phyloP scores from a whole-genome alignment of 257 asterid genomes.

The Coffea eugenioides region DNA sequence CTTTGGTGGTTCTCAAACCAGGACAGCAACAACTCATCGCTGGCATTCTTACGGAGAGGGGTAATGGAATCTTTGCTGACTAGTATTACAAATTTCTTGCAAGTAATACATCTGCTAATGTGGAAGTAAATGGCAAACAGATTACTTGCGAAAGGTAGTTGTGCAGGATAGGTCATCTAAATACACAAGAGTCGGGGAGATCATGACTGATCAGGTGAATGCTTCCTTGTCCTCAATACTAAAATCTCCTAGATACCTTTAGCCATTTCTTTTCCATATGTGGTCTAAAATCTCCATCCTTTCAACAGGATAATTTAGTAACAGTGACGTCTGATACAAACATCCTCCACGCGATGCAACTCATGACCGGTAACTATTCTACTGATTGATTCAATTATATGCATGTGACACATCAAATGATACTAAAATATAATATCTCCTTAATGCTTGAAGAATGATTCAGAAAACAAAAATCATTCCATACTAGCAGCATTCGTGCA shows the following conservation, averaged over 20 bases:
- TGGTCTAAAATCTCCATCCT: conserved; percentile 2
- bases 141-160: conserved; percentile 62
- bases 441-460: too few relatives aligned
- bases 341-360: conserved; percentile 76
- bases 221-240: neutral
- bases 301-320: conserved; percentile 50
- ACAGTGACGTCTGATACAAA: conserved; percentile 70
- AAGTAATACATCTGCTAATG: neutral
- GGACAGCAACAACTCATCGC: conserved; percentile 63
- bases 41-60: conserved; percentile 80
- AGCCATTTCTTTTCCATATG: neutral
- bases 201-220: conserved; percentile 72
- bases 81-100: too few relatives aligned
- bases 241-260: neutral
- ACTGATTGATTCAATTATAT: neutral
- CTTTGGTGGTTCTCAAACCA: conserved; percentile 73
- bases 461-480: too few relatives aligned
- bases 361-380: conserved; percentile 60
- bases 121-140: conserved; percentile 32
- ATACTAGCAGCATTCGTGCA: too few relatives aligned
- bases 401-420: too few relatives aligned
- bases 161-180: conserved; percentile 67
- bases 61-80: conserved; percentile 26
- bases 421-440: too few relatives aligned
- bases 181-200: conserved; percentile 69